A percentile compares a stretch with the other conserved stretches of the same genome.
These are phyloP conservation scores for Peronospora farinosa DNA, from an alignment of 352 stramenopile species.

Conservation along the genomic window DNA sequence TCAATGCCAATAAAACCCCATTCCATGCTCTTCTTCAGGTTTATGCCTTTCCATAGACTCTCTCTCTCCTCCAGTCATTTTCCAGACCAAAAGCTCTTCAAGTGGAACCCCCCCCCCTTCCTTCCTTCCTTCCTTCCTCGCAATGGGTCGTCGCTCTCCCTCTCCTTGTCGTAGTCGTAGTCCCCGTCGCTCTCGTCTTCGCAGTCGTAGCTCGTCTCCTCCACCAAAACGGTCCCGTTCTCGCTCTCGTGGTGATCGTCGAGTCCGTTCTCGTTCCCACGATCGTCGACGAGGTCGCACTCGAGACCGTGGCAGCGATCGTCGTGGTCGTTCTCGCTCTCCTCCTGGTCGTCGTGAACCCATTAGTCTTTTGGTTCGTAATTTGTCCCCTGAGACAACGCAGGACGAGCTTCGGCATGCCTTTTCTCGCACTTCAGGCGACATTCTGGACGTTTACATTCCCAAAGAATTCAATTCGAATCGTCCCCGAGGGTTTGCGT, in stretches of 20 bases:
- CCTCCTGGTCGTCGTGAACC: constrained; percentile 15
- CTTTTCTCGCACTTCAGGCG: constrained; percentile 41
- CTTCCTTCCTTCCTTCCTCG: constrained; percentile 1
- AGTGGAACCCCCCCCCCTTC: not conserved
- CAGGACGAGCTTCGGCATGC: constrained; percentile 39
- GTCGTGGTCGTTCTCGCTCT: constrained; percentile 30
- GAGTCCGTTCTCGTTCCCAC: constrained; percentile 29
- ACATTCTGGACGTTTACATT: constrained; percentile 65
- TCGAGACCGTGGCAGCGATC: too few species aligned
- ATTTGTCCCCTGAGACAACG: constrained; percentile 32
- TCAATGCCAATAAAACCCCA: too few species aligned
- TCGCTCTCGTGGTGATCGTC: constrained; percentile 26
- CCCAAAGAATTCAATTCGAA: constrained; percentile 52
- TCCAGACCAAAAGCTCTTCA: not conserved
- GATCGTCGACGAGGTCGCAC: constrained; percentile 17
- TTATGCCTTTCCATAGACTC: not conserved
- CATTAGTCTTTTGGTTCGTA: constrained; percentile 51
- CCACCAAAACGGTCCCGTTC: constrained; percentile 36
- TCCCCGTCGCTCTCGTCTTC: constrained; percentile 21
- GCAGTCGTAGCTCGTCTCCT: constrained; percentile 27
- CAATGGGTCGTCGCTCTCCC: constrained; percentile 44
- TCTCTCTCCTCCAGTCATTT: not conserved
- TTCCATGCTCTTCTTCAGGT: not conserved
- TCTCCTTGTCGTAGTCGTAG: constrained; percentile 44
- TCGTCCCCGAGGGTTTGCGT: constrained; percentile 71